Evolutionary conservation across 495 filamentous ascomycete species (phyloP), one percentile per base, ranked within the genome.

Genomic region (Penicillium paradoxum): DNA sequence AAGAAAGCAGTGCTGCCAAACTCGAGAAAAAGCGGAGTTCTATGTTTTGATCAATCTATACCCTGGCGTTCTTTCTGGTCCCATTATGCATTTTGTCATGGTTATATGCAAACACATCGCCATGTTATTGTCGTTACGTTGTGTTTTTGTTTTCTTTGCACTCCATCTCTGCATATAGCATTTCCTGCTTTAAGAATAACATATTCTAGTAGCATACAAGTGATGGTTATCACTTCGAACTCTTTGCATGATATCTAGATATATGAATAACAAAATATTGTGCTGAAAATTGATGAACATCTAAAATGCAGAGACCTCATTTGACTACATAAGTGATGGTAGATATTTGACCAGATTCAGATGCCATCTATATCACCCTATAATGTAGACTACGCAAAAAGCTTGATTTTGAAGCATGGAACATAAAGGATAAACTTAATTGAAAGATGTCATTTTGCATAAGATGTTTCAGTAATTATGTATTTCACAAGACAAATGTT

Each of bases 11-110:
- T 7, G 56, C 64, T n/a, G 60, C 52, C 14, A 72, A 71, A 57
- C 44, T 81, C 51, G 60, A 58, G 18, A 80, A 77, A 64, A 79
- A 81, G 66, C 65, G 71, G 59, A 80, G 78, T 66, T 73, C 75
- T 19, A 76, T 80, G 65, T 80, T 79, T 62, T 81, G 61, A 72
- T 58, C 42, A 7, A 38, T 24, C 29, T 57, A 59, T 62, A 64
- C 55, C 58, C 61, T 55, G 27, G 29, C 29, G 25, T 52, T 53
- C 48, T 48, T 43, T 14, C 3, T 7, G 1, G 6, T 39, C 25
- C 30, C 18, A 30, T 25, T 30, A 1, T 18, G 44, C 44, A 46
- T 46, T 25, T 45, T 27, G 19, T n/a, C n/a, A n/a, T 24, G 30
- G 19, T 47, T 36, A 14, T 37, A 3, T 37, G 32, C 9, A 10